Percentiles rank a stretch among this genome's conserved stretches.
These are phyloP conservation scores for Holtermannia corniformis DNA, from an alignment of 768 basidiomycete species.

Conservation along the genomic window DNA sequence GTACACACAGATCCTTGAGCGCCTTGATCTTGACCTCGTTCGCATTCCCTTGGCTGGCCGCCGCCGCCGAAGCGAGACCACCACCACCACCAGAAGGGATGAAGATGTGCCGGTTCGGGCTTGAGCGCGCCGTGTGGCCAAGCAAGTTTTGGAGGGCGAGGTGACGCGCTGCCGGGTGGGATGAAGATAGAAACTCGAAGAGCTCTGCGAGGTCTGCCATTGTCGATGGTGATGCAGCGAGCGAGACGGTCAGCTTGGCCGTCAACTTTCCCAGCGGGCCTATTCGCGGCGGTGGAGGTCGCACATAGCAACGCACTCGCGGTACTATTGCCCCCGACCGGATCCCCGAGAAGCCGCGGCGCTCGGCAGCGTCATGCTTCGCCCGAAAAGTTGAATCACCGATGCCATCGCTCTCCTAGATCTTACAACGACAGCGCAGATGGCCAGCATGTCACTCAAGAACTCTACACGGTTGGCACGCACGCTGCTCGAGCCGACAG, in stretches of 20 bases:
- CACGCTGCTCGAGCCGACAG: no score
- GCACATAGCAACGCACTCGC: background rate
- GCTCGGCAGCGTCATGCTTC: background rate
- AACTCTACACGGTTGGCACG: no score
- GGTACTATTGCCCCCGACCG: background rate
- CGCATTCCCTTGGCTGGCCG: conserved; percentile 1
- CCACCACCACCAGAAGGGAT: conserved; percentile 45
- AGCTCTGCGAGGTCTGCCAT: conserved; percentile 51
- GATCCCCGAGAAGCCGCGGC: no score
- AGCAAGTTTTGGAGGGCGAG: conserved; percentile 77
- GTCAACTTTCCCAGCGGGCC: background rate
- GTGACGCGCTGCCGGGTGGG: conserved; percentile 76
- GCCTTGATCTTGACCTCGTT: conserved; percentile 46
- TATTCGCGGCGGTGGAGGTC: background rate
- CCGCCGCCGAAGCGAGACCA: conserved; percentile 42
- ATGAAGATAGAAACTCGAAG: conserved; percentile 71
- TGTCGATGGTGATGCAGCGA: conserved; percentile 2
- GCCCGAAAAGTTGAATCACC: background rate
- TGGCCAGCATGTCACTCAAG: no score
- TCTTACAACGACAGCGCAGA: background rate
- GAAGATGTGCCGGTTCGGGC: conserved; percentile 66
- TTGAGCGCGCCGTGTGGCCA: conserved; percentile 58
- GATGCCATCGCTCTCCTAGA: background rate
- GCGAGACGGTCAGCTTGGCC: background rate
- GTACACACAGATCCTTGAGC: conserved; percentile 66